Evolutionary conservation across 2,329 filamentous ascomycete genomes (phyloP).

Genomic region (Teratosphaeria gauchensis): DNA sequence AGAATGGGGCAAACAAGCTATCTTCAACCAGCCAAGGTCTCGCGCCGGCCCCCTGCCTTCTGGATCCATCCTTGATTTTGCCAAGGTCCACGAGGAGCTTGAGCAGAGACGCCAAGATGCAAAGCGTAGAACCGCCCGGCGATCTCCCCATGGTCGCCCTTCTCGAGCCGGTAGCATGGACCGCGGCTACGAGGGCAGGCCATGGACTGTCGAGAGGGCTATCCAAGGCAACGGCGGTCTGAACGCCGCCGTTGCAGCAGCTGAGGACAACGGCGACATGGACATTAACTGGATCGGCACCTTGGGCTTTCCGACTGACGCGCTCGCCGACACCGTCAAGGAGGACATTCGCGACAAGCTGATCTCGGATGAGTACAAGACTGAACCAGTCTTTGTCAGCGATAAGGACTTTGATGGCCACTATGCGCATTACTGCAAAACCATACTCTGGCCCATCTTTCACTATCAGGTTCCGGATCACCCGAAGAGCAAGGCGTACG

Average conservation of each 20-base stretch:
- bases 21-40: slow-evolving; percentile 68
- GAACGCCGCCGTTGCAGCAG: slow-evolving; percentile 65
- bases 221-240: slow-evolving; percentile 90
- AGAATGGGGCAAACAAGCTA: slow-evolving; percentile 58
- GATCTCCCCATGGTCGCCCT: slow-evolving; percentile 9
- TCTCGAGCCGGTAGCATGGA: slow-evolving; percentile 29
- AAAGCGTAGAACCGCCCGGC: slow-evolving; percentile 8
- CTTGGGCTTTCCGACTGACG: slow-evolving; percentile 87
- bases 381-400: slow-evolving; percentile 72
- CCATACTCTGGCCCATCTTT: slow-evolving; percentile 94
- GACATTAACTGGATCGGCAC: slow-evolving; percentile 89
- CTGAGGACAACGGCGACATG: slow-evolving; percentile 51
- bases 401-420: slow-evolving; percentile 92
- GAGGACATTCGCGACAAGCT: slow-evolving; percentile 75
- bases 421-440: slow-evolving; percentile 94
- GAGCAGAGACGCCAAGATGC: slow-evolving; percentile 15
- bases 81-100: slow-evolving; percentile 35
- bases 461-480: slow-evolving; percentile 98
- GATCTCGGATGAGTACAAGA: slow-evolving; percentile 59
- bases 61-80: slow-evolving; percentile 63
- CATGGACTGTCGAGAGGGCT: slow-evolving; percentile 74
- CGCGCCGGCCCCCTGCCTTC: slow-evolving; percentile 65
- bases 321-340: slow-evolving; percentile 64
- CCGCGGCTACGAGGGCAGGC: slow-evolving; percentile 56
- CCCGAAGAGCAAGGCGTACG: slow-evolving; percentile 94